Evolutionary conservation across 106 monocot genomes (phyloP).

Genomic region (Platanthera guangdongensis): DNA sequence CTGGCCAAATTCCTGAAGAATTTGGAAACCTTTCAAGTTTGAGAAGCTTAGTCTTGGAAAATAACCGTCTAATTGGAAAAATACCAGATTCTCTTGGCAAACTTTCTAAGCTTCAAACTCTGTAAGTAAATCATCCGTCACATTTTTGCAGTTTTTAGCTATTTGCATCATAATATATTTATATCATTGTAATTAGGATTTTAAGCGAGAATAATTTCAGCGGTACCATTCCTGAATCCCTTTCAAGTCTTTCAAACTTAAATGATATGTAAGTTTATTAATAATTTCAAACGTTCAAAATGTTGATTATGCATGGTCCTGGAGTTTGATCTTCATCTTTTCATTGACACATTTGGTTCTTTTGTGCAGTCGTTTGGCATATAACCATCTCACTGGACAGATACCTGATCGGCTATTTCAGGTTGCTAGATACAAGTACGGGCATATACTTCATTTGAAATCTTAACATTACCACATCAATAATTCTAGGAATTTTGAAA

Average conservation of each 20-base stretch:
- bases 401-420: slow-evolving; percentile 70
- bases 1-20: slow-evolving; percentile 67
- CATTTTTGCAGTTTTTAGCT: neutral
- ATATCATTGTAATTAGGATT: slow-evolving; percentile 40
- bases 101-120: slow-evolving; percentile 72
- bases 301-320: slow-evolving; percentile 3
- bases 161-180: slow-evolving; percentile 5
- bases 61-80: slow-evolving; percentile 62
- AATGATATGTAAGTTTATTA: slow-evolving; percentile 71
- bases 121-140: slow-evolving; percentile 47
- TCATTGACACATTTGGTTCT: slow-evolving; percentile 6
- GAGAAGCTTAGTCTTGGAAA: slow-evolving; percentile 70
- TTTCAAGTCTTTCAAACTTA: slow-evolving; percentile 56
- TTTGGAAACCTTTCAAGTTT: slow-evolving; percentile 88
- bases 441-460: neutral
- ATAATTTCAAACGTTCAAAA: neutral
- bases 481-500: neutral
- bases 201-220: slow-evolving; percentile 86
- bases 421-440: slow-evolving; percentile 85
- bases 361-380: slow-evolving; percentile 64
- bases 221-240: slow-evolving; percentile 71
- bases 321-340: neutral
- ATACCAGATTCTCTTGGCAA: slow-evolving; percentile 89
- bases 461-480: neutral
- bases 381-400: slow-evolving; percentile 67